These are phyloP conservation scores for Nannizziopsis arthrosporioides DNA, from an alignment of 2,329 filamentous ascomycete species.

Conservation along the genomic window DNA sequence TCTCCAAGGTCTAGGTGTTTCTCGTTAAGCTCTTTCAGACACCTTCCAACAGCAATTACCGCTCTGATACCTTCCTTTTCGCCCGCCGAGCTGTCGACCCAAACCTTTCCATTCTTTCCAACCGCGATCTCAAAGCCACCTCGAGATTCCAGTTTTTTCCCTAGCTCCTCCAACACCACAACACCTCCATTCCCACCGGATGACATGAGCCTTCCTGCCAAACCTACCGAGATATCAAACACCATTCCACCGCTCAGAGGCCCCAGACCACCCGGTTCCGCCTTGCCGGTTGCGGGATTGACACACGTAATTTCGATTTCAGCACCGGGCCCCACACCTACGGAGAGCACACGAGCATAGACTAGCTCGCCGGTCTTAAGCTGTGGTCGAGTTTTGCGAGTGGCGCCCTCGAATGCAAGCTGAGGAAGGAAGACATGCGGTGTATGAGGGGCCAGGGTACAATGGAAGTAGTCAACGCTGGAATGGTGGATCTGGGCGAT, in stretches of 20 bases:
- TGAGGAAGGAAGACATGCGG: conserved; percentile 62
- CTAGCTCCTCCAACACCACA: conserved; percentile 67
- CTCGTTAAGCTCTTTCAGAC: conserved; percentile 66
- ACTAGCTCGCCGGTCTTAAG: conserved; percentile 65
- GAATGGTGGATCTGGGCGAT: conserved; percentile 75
- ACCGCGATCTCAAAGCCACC: conserved; percentile 82
- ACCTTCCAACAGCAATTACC: conserved; percentile 65
- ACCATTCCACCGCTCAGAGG: conserved; percentile 77
- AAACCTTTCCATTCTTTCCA: conserved; percentile 81
- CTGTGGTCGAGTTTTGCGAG: conserved; percentile 79
- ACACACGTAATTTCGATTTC: conserved; percentile 87
- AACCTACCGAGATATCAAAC: conserved; percentile 64
- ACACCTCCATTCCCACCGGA: conserved; percentile 50
- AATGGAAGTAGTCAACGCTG: conserved; percentile 66
- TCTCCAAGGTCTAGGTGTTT: conserved; percentile 34
- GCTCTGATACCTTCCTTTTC: conserved; percentile 47
- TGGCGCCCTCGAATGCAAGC: conserved; percentile 83
- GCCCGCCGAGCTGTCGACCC: conserved; percentile 64
- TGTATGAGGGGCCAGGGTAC: conserved; percentile 56
- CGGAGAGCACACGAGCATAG: conserved; percentile 71
- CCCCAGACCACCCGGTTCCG: conserved; percentile 76
- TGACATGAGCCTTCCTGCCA: conserved; percentile 66
- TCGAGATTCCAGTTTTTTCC: conserved; percentile 50
- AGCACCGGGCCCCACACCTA: conserved; percentile 69
- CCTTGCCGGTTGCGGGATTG: conserved; percentile 71